Conservation (phyloP, 225 moss, liverwort and hornwort species). For the Straminergon stramineum region DNA sequence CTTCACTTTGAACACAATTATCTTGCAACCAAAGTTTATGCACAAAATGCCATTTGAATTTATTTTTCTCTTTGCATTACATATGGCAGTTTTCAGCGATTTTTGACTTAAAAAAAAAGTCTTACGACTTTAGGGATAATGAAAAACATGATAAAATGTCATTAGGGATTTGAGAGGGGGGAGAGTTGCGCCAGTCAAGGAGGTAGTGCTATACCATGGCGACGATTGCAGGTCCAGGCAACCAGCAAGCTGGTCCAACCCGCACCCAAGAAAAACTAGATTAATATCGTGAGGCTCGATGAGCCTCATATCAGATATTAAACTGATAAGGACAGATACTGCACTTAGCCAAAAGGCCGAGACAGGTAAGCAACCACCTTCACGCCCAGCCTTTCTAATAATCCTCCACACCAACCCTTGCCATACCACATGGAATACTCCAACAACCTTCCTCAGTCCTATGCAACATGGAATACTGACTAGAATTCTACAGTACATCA, state of each 20-base stretch:
- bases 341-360: conserved; percentile 61
- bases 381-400: no score
- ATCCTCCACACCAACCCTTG: background rate
- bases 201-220: conserved; percentile 7
- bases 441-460: background rate
- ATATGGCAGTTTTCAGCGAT: background rate
- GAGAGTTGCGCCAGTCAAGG: background rate
- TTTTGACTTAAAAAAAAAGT: fast-evolving
- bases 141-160: background rate
- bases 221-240: background rate
- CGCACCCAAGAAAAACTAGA: conserved; percentile 32
- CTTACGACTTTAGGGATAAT: background rate
- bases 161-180: background rate
- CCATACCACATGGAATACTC: background rate
- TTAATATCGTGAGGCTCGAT: conserved; percentile 48
- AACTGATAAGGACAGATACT: conserved; percentile 71
- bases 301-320: conserved; percentile 50
- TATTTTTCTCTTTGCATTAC: background rate
- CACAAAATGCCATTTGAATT: background rate
- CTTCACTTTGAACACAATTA: background rate
- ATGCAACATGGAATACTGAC: background rate
- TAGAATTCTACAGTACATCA: background rate
- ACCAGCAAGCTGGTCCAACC: background rate
- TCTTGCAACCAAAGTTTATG: background rate
- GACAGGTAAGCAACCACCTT: conserved; percentile 2